Base-by-base conservation (phyloP, 371 early-diverging fungal genomes). In the Mortierella sp. region DNA sequence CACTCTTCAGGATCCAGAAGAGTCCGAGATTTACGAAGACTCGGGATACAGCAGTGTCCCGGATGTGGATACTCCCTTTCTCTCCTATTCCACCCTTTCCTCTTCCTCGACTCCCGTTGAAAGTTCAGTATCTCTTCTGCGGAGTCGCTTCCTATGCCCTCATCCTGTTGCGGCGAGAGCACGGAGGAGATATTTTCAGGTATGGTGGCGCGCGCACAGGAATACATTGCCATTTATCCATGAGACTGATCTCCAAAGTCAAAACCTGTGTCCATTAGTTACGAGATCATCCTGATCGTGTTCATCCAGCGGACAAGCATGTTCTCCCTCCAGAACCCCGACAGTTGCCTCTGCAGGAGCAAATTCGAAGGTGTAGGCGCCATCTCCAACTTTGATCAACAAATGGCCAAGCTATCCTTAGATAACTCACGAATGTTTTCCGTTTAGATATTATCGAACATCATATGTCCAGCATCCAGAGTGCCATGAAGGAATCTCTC, bases 221-320 rank as follows among this genome's bases (percentile, higher is more conserved):
- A n/a, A n/a, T n/a, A 34, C 10, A 34, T 34, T 34, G 34, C 34
- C 34, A n/a, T 34, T 10, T 10, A 10, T 4, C 34, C 10, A 10
- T 34, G 34, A 34, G 4, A 34, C 34, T 34, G 10, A 34, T n/a
- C n/a, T n/a, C n/a, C 18, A 14, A 27, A 34, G 28, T 45, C 6
- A 2, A 8, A 21, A 21, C 12, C 7, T n/a, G 13, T 21, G 45
- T 1, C 1, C 5, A 3, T 1, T 48, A 70, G 71, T 47, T 49
- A 28, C 58, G 71, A 27, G 39, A 70, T 8, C 64, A 70, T 39
- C 78, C 78, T 14, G 56, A 58, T 8, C 43, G 78, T 9, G 28
- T 76, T 16, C 78, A 76, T 31, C 78, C 78, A 4, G 59, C 28
- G 12, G 66, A 76, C 23, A 30, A 31, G n/a, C 67, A 76, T 48